Evolutionary conservation across 2,329 filamentous ascomycete genomes (phyloP), one percentile per base, ranked within the genome.

Genomic region (Sphaerulina musiva): DNA sequence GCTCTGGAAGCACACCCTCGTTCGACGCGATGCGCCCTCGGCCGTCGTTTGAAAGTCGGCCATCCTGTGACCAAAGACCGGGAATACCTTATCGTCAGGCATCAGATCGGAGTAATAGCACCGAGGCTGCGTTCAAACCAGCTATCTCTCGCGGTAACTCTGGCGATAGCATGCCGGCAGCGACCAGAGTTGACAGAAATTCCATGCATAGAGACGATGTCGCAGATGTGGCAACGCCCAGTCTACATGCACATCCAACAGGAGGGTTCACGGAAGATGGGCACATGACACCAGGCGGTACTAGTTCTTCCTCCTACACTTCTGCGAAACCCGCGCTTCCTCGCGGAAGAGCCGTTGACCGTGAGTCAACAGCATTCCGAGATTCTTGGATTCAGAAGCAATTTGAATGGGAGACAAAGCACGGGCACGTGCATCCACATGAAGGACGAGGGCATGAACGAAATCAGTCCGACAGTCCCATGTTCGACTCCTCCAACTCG

Each of bases 271-370:
- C 34, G 14, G 42, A 44, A 38, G 31, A 50, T 2, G 51, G 53
- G 14, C 45, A 43, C 4, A 48, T 40, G 31, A 59, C 57, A 6
- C 56, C 57, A 3, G 58, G 50, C 11, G 58, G 47, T 8, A 53
- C 58, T 9, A 57, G 50, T 53, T 1, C 83, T 2, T 79, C 86
- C 0, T 89, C 90, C 0, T 95, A 95, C 68, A 87, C 88, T 12
- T 93, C 96, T 68, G 85, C 89, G 6, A 95, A 87, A 56, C 95
- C 90, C 49, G 76, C 81, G 1, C 76, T 97, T 31, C 92, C 93
- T 1, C 82, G 92, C 57, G 92, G 92, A 11, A 88, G 93, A 68
- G 79, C 80, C 34, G 72, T 95, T 6, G 85, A 95, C 57, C 80
- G 89, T 55, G 78, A 82, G 39, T 85, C 85, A 1, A 69, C 78